Evolutionary conservation across 352 stramenopile species (phyloP).

Genomic region (Phytophthora podocarpi): DNA sequence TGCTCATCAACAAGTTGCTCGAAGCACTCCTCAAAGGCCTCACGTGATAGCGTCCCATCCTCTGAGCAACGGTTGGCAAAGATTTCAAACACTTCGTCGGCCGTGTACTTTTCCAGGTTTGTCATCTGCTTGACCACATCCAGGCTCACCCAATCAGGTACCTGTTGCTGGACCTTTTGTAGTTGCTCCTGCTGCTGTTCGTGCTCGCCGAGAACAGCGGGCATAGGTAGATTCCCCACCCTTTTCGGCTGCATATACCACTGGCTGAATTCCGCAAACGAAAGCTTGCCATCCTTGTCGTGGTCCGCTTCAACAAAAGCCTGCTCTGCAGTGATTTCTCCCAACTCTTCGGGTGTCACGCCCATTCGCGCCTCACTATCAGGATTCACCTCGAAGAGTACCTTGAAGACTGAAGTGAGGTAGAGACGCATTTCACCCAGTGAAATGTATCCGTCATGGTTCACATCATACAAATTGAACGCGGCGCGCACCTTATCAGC

Average conservation of each 20-base stretch:
- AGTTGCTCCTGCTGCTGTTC: conserved; percentile 18
- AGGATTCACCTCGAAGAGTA: conserved; percentile 85
- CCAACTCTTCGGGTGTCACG: conserved; percentile 75
- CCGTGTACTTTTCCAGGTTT: conserved; percentile 78
- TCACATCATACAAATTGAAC: conserved; percentile 89
- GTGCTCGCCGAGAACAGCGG: conserved; percentile 24
- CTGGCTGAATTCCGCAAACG: conserved; percentile 81
- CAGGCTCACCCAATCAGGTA: conserved; percentile 68
- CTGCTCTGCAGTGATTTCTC: conserved; percentile 76
- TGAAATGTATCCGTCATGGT: conserved; percentile 87
- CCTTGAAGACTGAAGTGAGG: conserved; percentile 86
- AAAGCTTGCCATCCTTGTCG: conserved; percentile 78
- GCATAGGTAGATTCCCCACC: conserved; percentile 20
- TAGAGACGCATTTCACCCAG: conserved; percentile 86
- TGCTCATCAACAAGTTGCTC: conserved; percentile 82
- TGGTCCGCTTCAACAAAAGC: conserved; percentile 82
- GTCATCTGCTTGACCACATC: conserved; percentile 87
- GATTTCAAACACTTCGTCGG: conserved; percentile 86
- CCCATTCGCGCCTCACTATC: conserved; percentile 61
- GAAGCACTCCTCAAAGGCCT: conserved; percentile 87
- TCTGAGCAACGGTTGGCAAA: conserved; percentile 85
- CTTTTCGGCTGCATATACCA: conserved; percentile 75
- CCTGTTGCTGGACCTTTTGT: conserved; percentile 26
- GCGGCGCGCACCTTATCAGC: conserved; percentile 80
- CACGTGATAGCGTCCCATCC: conserved; percentile 77